These are phyloP conservation scores for Glycine soja DNA, from an alignment of 306 rosid genomes.

Conservation along the genomic window DNA sequence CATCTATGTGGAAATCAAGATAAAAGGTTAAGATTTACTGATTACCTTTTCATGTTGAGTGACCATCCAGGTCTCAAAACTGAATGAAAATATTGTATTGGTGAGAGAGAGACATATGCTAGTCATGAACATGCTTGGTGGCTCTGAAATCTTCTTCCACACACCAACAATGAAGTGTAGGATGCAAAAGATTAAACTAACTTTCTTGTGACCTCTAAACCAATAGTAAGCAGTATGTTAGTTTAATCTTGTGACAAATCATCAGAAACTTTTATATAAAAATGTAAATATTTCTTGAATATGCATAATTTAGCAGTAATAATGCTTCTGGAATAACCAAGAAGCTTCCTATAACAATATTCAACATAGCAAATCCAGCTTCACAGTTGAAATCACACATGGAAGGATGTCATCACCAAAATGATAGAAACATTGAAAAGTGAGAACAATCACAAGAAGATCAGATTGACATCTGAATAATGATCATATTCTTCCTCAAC, in stretches of 20 bases:
- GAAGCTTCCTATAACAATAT: constrained; percentile 31
- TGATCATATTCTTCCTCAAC: constrained; percentile 19
- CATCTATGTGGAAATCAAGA: constrained; percentile 35
- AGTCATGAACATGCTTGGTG: constrained; percentile 68
- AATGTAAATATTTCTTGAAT: constrained; percentile 7
- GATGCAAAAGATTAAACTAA: constrained; percentile 71
- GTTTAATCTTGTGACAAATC: constrained; percentile 40
- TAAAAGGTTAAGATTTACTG: constrained; percentile 34
- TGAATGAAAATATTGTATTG: constrained; percentile 72
- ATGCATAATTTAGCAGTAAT: constrained; percentile 35
- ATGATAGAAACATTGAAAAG: constrained; percentile 23
- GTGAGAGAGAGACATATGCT: constrained; percentile 73
- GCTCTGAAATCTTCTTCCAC: constrained; percentile 73
- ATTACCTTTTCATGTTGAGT: constrained; percentile 87
- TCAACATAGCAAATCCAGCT: constrained; percentile 31
- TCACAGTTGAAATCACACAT: constrained; percentile 40
- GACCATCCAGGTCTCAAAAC: constrained; percentile 92
- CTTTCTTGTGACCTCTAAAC: constrained; percentile 86
- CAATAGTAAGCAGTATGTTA: constrained; percentile 41
- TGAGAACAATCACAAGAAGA: constrained; percentile 24
- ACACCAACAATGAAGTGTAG: constrained; percentile 73
- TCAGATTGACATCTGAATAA: constrained; percentile 11
- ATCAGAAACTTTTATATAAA: constrained; percentile 6
- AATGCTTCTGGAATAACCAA: constrained; percentile 35
- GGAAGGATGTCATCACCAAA: constrained; percentile 38